Conservation (phyloP, 1,284 basidiomycete genomes). For the Trametes polyzona region DNA sequence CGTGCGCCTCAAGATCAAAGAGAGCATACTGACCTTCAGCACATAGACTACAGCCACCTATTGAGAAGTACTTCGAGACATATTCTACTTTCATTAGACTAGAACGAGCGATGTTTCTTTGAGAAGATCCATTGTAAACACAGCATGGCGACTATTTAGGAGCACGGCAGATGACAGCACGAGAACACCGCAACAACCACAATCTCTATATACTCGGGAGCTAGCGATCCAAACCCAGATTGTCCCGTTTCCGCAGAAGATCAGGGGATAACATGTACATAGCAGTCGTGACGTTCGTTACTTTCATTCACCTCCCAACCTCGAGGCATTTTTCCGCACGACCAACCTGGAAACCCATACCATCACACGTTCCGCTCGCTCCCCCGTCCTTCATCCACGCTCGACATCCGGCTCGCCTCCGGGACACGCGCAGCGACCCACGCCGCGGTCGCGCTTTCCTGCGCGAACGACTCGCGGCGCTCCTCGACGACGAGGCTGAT, state of each 20-base stretch:
- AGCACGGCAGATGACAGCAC: too few species aligned
- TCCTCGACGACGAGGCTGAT: constrained; percentile 21
- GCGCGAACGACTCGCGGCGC: constrained; percentile 4
- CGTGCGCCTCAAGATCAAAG: constrained; percentile 80
- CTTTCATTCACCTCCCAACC: neutral
- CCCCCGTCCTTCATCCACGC: neutral
- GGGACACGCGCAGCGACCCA: constrained; percentile 1
- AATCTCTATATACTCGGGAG: too few species aligned
- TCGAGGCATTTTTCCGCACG: too few species aligned
- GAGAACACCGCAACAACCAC: too few species aligned
- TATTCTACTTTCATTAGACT: too few species aligned
- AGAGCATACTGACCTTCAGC: constrained; percentile 83
- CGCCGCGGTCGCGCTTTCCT: neutral
- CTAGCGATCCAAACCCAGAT: neutral
- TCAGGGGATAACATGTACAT: neutral
- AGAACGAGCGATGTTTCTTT: too few species aligned
- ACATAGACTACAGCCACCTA: constrained; percentile 46
- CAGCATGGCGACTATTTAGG: too few species aligned
- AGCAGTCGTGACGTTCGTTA: constrained; percentile 7
- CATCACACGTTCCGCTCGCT: constrained; percentile 3
- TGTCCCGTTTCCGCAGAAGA: neutral
- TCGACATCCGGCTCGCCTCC: constrained; percentile 10
- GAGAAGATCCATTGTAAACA: too few species aligned
- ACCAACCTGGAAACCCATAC: neutral
- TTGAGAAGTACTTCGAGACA: neutral